Evolutionary conservation across 2,329 filamentous ascomycete species (phyloP).

Genomic region (Stagonosporopsis vannaccii): DNA sequence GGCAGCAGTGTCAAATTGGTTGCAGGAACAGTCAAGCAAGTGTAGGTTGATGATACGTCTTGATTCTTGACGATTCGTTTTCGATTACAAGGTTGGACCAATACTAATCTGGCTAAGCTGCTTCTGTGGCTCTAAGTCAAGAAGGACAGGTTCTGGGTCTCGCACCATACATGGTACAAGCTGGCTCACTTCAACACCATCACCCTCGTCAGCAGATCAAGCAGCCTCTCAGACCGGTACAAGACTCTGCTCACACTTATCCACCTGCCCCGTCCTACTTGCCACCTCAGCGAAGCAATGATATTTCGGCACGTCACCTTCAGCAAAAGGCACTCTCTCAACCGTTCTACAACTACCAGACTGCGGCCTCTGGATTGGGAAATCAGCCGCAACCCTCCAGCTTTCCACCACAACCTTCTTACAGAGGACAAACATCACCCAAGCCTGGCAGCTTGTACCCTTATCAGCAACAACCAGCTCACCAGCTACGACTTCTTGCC

Average conservation of each 20-base stretch:
- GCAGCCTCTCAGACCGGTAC: background rate
- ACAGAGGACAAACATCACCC: too few relatives aligned
- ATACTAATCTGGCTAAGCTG: background rate
- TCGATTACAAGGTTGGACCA: background rate
- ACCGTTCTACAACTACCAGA: too few relatives aligned
- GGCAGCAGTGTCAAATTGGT: slow-evolving; percentile 5
- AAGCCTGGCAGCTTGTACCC: too few relatives aligned
- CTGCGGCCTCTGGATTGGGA: too few relatives aligned
- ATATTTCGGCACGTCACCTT: background rate
- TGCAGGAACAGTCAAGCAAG: background rate
- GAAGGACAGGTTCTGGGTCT: background rate
- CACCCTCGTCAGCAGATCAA: background rate
- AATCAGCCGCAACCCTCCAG: too few relatives aligned
- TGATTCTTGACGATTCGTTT: background rate
- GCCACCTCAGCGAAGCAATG: background rate
- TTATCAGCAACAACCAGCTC: too few relatives aligned
- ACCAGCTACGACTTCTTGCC: too few relatives aligned
- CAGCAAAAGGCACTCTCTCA: too few relatives aligned
- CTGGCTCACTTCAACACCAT: background rate
- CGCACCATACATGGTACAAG: background rate
- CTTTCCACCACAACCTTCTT: too few relatives aligned
- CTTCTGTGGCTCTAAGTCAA: background rate
- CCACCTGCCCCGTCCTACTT: background rate
- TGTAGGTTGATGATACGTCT: slow-evolving; percentile 6
- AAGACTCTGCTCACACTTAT: background rate